Base-by-base conservation (phyloP, 352 stramenopile species). In the Phytophthora meadii region DNA sequence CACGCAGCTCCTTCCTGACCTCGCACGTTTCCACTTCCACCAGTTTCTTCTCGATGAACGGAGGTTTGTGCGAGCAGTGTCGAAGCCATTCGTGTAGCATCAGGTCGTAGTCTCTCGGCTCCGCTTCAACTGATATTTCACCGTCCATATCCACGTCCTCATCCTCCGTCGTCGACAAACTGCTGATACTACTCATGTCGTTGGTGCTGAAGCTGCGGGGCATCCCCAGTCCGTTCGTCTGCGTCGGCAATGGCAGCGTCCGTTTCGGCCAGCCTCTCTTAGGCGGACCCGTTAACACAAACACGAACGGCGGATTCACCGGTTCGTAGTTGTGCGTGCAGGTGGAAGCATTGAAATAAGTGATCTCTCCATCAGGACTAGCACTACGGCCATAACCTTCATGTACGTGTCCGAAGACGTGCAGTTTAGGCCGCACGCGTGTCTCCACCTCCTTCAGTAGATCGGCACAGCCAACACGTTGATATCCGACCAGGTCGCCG, bases 321-420 rank as follows among this genome's bases (percentile, higher is more conserved):
- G 86, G 82, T 37, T 91, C 77, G 72, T 94, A 93, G 54, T 89
- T 72, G 63, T 90, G 79, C 10, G 79, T 94, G 44, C 84, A 95
- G 3, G 76, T 78, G 4, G 88, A 92, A 4, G 89, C 89, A 58
- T 98, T 98, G 32, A 97, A 75, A 65, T 87, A 98, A 0, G 90
- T 83, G 11, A 92, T 98, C 2, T 63, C 60, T 24, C 84, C 86
- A 71, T 95, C 82, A 9, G 59, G 77, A 15, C 72, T 88, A 7
- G 49, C 77, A n/a, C 74, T 88, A 10, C 69, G 65, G 37, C 92
- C 92, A 61, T 94, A 93, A 32, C 81, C 84, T 72, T 97, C 87
- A 56, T 97, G 92, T 47, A 98, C 92, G 54, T 98, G 92, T 2
- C 92, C 92, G 72, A 97, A 98, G 9, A 98, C 82, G 62, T 97